Evolutionary conservation across 306 rosid genomes (phyloP), one percentile per base, ranked within the genome.

Genomic region (Prunus dulcis): DNA sequence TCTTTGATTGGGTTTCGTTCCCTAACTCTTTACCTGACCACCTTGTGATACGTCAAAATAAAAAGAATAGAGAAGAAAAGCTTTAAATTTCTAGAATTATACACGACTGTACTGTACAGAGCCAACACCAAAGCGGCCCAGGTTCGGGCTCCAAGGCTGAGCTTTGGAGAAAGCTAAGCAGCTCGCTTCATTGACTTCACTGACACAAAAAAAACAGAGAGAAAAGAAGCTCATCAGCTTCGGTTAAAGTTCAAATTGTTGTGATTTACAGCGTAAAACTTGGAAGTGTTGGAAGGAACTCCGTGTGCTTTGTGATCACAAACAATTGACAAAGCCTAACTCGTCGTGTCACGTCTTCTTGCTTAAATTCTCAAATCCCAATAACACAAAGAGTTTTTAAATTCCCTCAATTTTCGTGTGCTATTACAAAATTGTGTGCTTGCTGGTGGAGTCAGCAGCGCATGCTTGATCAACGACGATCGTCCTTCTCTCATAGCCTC

Each of bases 401-500:
- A 27, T 27, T 28, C 19, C 22, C n/a, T 62, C n/a, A 62, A 62
- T 62, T 62, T 62, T 30, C 4, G 12, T 51, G 2, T 13, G 15
- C 41, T 5, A 47, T 10, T 47, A 47, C 51, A 47, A 47, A 12
- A 34, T 6, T 34, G 41, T 6, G 41, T 34, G 41, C 41, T 34
- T 34, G 41, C 41, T 34, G 8, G 41, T 12, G 23, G 27, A n/a
- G 9, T 56, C 49, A 34, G 25, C 49, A 30, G 9, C 27, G 71
- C 68, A 72, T 72, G 76, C 64, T 73, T 75, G 75, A 18, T 70
- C 81, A 53, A 62, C 47, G 64, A 69, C 75, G 89, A 88, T 87
- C 92, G 67, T 80, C 27, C 34, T 53, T 61, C 82, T 83, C 27
- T 11, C 87, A 85, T 79, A 73, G 82, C 87, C 67, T 80, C 87